Conservation (phyloP, 768 basidiomycete genomes). For the Boletus edulis region DNA sequence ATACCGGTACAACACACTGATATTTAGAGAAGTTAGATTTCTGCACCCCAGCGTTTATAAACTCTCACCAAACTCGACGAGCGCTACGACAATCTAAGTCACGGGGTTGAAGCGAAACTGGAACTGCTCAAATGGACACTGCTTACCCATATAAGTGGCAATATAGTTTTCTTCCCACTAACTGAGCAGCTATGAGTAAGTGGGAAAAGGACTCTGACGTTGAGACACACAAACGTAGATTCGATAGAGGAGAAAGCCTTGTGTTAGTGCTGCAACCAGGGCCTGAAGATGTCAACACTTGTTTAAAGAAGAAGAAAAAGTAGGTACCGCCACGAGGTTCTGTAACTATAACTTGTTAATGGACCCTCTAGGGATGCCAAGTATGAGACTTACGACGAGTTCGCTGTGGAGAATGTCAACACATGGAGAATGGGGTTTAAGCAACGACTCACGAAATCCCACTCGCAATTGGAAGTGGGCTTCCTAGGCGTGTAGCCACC, state of each 20-base stretch:
- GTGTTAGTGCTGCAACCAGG: neutral
- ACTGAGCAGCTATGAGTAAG: neutral
- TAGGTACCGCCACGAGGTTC: neutral
- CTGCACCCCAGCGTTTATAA: neutral
- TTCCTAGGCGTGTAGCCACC: neutral
- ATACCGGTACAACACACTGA: neutral
- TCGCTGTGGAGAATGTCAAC: neutral
- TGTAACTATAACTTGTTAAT: neutral
- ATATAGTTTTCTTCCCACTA: neutral
- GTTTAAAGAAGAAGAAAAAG: neutral
- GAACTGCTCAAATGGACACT: neutral
- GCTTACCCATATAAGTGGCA: neutral
- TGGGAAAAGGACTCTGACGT: neutral
- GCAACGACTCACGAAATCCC: neutral
- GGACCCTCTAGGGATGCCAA: neutral
- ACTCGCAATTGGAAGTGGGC: neutral
- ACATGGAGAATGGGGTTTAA: neutral
- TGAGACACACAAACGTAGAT: neutral
- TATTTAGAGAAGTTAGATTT: neutral
- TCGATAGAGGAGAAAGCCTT: neutral
- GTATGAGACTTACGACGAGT: neutral
- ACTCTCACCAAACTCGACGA: slow-evolving; percentile 5
- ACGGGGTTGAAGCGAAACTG: neutral
- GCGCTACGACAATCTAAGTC: neutral
- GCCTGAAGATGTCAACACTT: neutral